Conservation (phyloP, 371 early-diverging fungal genomes). For the Mucor piriformis region DNA sequence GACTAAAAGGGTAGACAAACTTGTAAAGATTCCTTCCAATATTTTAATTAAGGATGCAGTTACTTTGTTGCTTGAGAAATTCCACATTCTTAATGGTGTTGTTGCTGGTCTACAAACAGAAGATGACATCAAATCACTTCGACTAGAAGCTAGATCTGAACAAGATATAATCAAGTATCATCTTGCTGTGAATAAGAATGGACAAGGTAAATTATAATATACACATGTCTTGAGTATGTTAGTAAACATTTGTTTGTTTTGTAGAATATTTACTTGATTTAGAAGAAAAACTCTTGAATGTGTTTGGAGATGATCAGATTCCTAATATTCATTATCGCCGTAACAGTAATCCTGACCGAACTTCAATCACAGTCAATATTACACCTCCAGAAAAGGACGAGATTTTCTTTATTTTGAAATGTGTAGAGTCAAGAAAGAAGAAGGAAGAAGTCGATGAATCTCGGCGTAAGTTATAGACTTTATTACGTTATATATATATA, state of each 20-base stretch:
- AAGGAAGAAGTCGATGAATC: not conserved
- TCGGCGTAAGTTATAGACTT: not conserved
- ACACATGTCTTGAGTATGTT: constrained; percentile 14
- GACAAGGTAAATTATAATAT: constrained; percentile 17
- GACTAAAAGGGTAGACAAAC: constrained; percentile 39
- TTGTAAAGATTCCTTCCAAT: constrained; percentile 35
- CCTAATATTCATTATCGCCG: constrained; percentile 42
- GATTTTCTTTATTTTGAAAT: constrained; percentile 42
- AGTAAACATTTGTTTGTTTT: not conserved
- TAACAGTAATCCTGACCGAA: constrained; percentile 45
- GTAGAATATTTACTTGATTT: constrained; percentile 9
- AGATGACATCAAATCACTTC: constrained; percentile 31
- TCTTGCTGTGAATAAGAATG: constrained; percentile 24
- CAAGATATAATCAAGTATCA: constrained; percentile 33
- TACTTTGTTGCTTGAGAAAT: constrained; percentile 44
- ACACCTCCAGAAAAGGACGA: constrained; percentile 43
- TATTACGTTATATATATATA: too few relatives aligned
- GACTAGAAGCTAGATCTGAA: constrained; percentile 27
- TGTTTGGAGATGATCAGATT: constrained; percentile 38
- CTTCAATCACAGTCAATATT: constrained; percentile 45
- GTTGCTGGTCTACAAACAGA: constrained; percentile 33
- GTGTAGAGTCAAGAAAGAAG: constrained; percentile 8
- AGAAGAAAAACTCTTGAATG: constrained; percentile 31
- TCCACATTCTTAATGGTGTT: constrained; percentile 53
- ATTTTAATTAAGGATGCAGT: constrained; percentile 42